Evolutionary conservation across 2,329 filamentous ascomycete species (phyloP).

Genomic region (Fusarium sp.): DNA sequence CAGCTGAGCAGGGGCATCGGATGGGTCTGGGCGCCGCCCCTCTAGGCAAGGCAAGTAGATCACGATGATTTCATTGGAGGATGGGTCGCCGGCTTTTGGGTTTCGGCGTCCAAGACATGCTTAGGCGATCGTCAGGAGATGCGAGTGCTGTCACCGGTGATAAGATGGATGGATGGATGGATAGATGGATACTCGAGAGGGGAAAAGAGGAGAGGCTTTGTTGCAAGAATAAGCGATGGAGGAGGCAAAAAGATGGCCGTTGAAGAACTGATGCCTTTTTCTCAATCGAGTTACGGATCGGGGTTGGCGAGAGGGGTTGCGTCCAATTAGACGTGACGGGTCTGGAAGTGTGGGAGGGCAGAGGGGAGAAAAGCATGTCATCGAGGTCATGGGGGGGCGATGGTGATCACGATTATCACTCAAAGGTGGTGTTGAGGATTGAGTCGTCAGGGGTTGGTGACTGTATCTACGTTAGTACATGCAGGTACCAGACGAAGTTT

Average conservation of each 20-base stretch:
- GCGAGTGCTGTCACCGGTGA: background rate
- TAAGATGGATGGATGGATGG: conserved; percentile 5
- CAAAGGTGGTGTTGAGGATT: conserved; percentile 11
- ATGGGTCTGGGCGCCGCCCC: conserved; percentile 4
- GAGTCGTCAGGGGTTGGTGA: background rate
- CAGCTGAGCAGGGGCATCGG: conserved; percentile 35
- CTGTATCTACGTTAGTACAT: conserved; percentile 18
- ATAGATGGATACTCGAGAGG: background rate
- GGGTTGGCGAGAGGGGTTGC: conserved; percentile 16
- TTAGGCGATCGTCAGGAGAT: conserved; percentile 36
- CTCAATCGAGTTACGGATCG: background rate
- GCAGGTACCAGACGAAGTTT: conserved; percentile 18
- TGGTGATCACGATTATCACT: conserved; percentile 29
- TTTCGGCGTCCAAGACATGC: conserved; percentile 11
- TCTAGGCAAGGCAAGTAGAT: background rate
- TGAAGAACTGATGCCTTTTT: background rate
- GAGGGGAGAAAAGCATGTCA: conserved; percentile 12
- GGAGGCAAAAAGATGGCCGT: conserved; percentile 1
- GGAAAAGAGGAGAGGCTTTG: background rate
- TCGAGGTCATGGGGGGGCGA: conserved; percentile 22
- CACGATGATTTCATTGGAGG: conserved; percentile 24
- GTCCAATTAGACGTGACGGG: conserved; percentile 8
- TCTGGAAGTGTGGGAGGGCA: background rate
- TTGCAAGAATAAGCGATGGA: conserved; percentile 3
- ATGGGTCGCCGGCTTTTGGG: conserved; percentile 5